These are phyloP conservation scores for Leccinum ochraceum DNA, from an alignment of 768 basidiomycete species.

Conservation along the genomic window DNA sequence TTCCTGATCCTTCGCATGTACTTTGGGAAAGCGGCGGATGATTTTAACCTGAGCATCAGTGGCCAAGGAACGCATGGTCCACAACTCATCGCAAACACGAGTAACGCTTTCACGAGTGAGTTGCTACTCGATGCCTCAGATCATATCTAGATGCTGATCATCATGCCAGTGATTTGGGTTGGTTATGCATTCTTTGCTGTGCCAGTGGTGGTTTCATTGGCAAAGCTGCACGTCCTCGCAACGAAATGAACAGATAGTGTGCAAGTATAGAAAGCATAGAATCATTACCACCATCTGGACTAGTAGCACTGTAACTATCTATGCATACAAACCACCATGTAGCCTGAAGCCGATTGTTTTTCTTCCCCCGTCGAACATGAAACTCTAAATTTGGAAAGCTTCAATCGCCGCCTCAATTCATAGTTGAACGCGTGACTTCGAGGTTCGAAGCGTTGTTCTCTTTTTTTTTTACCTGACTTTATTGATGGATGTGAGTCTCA, in stretches of 20 bases:
- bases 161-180: conserved; percentile 68
- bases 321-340: neutral
- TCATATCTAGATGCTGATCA: conserved; percentile 3
- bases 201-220: conserved; percentile 65
- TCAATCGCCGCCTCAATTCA: conserved; percentile 25
- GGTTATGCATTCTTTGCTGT: conserved; percentile 74
- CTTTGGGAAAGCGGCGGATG: conserved; percentile 77
- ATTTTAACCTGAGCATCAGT: conserved; percentile 68
- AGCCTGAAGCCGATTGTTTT: neutral
- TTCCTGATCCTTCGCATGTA: conserved; percentile 78
- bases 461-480: neutral
- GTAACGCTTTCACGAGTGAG: conserved; percentile 78
- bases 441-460: neutral
- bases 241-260: conserved; percentile 34
- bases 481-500: conserved; percentile 18
- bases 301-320: neutral
- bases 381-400: neutral
- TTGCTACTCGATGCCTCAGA: conserved; percentile 13
- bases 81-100: conserved; percentile 57
- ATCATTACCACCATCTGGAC: neutral
- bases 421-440: neutral
- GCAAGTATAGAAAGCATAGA: neutral
- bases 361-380: neutral
- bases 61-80: conserved; percentile 55
- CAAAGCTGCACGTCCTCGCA: conserved; percentile 64